phyloP scores from a whole-genome alignment of 1,284 basidiomycete genomes.

The Golubevia pallescens region DNA sequence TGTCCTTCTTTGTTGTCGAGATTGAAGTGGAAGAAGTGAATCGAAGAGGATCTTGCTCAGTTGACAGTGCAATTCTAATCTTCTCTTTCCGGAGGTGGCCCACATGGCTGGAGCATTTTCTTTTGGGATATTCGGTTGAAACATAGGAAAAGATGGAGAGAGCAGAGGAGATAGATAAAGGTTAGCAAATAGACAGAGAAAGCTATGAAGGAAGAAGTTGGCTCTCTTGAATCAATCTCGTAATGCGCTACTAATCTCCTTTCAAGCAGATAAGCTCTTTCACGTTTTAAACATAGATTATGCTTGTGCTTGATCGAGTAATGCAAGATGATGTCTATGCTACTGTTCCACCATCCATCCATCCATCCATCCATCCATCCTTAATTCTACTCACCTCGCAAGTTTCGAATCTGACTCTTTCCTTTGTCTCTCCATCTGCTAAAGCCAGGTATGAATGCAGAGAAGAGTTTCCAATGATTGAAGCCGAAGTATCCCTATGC shows the following conservation, averaged over 20 bases:
- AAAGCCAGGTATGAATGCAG: constrained; percentile 49
- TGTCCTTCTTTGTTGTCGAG: too few species aligned
- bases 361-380: not conserved
- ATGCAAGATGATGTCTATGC: too few species aligned
- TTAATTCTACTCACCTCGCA: constrained; percentile 21
- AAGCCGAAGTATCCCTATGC: constrained; percentile 53
- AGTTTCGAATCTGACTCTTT: constrained; percentile 48
- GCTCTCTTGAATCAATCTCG: too few species aligned
- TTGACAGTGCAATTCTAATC: constrained; percentile 15
- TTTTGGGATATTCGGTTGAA: not conserved
- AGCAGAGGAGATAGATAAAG: not conserved
- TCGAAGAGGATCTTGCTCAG: not conserved
- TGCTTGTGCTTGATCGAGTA: too few species aligned
- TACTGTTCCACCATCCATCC: not conserved
- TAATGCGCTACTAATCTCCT: too few species aligned
- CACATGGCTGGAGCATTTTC: constrained; percentile 60
- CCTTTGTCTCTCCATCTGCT: constrained; percentile 53
- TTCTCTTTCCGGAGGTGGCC: constrained; percentile 49
- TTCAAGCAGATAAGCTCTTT: too few species aligned
- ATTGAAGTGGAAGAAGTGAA: too few species aligned
- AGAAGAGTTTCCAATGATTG: constrained; percentile 50
- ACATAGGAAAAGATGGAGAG: not conserved
- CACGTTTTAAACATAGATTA: too few species aligned
- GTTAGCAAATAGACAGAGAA: not conserved
- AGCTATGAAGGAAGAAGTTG: too few species aligned